These are phyloP conservation scores for Brassica carinata DNA, from an alignment of 345 rosid genomes.

Conservation along the genomic window DNA sequence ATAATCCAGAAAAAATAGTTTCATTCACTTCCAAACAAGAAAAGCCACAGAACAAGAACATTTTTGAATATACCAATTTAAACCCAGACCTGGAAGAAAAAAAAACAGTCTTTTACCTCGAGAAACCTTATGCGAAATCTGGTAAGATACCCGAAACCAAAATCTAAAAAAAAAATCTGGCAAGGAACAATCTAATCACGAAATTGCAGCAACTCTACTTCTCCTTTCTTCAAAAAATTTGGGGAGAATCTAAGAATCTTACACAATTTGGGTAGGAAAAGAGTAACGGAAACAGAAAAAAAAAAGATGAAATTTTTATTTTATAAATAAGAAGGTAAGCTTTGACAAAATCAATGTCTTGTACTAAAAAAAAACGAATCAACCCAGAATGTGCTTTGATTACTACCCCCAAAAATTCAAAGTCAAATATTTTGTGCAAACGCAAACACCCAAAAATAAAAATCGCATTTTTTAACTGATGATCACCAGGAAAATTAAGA, in stretches of 20 bases:
- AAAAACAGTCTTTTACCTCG: background rate
- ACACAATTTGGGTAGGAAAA: conserved; percentile 27
- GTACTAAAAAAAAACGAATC: conserved; percentile 20
- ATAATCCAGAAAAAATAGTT: conserved; percentile 13
- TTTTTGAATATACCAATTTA: too few species aligned
- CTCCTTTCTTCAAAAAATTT: background rate
- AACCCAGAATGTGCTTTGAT: conserved; percentile 45
- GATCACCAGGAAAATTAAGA: background rate
- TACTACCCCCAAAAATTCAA: conserved; percentile 45
- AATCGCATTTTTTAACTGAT: background rate
- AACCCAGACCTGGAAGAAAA: background rate
- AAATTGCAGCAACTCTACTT: conserved; percentile 23
- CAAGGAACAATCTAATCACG: conserved; percentile 28
- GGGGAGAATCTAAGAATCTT: conserved; percentile 36
- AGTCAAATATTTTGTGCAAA: conserved; percentile 45
- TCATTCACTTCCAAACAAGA: background rate
- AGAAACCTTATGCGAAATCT: conserved; percentile 41
- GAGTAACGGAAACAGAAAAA: background rate
- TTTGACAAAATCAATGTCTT: conserved; percentile 40
- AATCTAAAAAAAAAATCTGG: background rate
- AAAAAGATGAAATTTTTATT: background rate
- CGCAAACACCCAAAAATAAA: conserved; percentile 12
- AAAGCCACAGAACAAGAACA: too few species aligned
- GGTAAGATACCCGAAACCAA: too few species aligned
- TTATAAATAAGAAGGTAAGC: conserved; percentile 11